These are phyloP conservation scores for Boletus sp. DNA, from an alignment of 768 basidiomycete species.

Conservation along the genomic window DNA sequence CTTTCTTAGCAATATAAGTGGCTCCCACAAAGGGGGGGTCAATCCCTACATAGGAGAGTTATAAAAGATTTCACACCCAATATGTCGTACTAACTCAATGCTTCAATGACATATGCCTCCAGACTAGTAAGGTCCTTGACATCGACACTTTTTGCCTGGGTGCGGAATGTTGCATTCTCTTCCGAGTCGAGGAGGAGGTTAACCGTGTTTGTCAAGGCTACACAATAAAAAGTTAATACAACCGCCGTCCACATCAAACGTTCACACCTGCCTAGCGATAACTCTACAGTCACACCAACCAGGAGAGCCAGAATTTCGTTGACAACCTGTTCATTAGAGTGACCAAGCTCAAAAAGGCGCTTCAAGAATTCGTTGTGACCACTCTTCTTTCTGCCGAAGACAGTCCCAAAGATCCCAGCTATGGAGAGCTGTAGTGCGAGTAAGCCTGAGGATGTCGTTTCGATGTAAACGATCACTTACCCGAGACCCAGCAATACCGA, in stretches of 20 bases:
- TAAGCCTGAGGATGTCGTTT: background rate
- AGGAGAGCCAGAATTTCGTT: slow-evolving; percentile 71
- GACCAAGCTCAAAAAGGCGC: slow-evolving; percentile 53
- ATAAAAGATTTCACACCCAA: background rate
- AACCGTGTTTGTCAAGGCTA: slow-evolving; percentile 63
- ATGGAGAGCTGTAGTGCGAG: slow-evolving; percentile 26
- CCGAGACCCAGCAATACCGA: slow-evolving; percentile 42
- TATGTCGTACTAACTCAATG: slow-evolving; percentile 52
- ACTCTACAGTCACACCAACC: slow-evolving; percentile 62
- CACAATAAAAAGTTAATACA: background rate
- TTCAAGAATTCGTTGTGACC: slow-evolving; percentile 50
- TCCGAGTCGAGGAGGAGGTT: slow-evolving; percentile 61
- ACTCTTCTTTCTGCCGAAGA: slow-evolving; percentile 46
- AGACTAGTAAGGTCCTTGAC: slow-evolving; percentile 39
- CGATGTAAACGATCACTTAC: slow-evolving; percentile 29
- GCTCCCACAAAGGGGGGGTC: slow-evolving; percentile 72
- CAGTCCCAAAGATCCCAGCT: slow-evolving; percentile 42
- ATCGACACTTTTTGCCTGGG: slow-evolving; percentile 30
- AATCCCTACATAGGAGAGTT: slow-evolving; percentile 44
- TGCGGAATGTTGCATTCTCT: slow-evolving; percentile 37
- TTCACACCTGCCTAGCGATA: slow-evolving; percentile 54
- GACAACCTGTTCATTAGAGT: slow-evolving; percentile 56
- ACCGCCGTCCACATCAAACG: background rate
- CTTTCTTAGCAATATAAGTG: slow-evolving; percentile 51
- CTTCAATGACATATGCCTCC: slow-evolving; percentile 61